Base-by-base conservation (phyloP, 805 yeast species). In the Lachancea nothofagi region DNA sequence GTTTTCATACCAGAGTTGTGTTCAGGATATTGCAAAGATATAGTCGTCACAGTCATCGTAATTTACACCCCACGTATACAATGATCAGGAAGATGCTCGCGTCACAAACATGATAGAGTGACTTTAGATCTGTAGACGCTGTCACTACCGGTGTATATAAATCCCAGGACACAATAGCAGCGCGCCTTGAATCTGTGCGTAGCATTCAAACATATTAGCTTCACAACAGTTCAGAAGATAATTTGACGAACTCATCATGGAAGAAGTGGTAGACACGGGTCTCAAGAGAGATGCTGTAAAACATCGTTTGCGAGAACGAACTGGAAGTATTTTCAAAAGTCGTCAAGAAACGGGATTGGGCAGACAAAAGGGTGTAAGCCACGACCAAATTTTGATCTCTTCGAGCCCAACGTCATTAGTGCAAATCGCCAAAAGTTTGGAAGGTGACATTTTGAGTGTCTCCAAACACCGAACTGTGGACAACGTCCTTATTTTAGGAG, bases 401-500 rank as follows among this genome's bases (percentile, higher is more conserved):
- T 22, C 38, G 3, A 20, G 32, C 20, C 38, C 29, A 14, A 19
- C 32, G 8, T 35, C 38, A 6, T 22, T 28, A 6, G 32, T 20
- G 2, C 38, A 28, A 19, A 27, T 28, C 7, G 31, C 38, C 25
- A 28, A 28, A 20, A 20, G 17, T 26, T 12, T 21, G 4, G 32
- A 27, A n/a, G 32, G 31, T 21, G 38, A 28, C 14, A 13, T 35
- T 5, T 14, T 35, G 13, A 28, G 27, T 12, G 12, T 35, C 15
- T 28, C 38, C 20, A 35, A 14, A 9, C 31, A 35, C 18, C 34
- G 30, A 23, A 29, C 23, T n/a, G 34, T 23, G 6, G 33, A 36
- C 22, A 36, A 29, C 26, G 12, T 23, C 15, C 13, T 36, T 34
- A 29, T 36, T 7, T 42, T 55, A 25, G 60, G 60, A 2, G 45